A percentile compares a stretch with the other conserved stretches of the same genome.
phyloP scores from a whole-genome alignment of 2,329 filamentous ascomycete genomes.

The Rutstroemia sp. region DNA sequence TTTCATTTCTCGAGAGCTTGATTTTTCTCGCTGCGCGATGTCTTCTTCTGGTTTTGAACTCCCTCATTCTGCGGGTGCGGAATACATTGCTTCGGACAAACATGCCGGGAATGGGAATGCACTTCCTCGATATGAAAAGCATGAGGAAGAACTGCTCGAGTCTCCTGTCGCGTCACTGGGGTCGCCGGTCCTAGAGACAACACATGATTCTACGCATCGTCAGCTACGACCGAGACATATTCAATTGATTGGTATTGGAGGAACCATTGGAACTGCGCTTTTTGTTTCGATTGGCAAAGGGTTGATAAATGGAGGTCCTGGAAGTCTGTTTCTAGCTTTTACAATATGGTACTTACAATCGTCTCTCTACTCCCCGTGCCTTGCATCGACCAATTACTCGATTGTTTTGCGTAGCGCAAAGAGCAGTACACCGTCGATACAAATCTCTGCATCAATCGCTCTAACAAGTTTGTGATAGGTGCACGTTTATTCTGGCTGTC shows the following conservation, averaged over 20 bases:
- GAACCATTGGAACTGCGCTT: constrained; percentile 55
- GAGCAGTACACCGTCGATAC: no score
- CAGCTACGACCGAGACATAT: constrained; percentile 34
- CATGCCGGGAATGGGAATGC: constrained; percentile 6
- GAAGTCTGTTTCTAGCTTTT: constrained; percentile 50
- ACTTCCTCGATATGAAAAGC: constrained; percentile 12
- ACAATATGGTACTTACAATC: constrained; percentile 40
- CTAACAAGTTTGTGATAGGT: constrained; percentile 41
- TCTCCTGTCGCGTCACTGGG: constrained; percentile 10
- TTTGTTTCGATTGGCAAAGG: constrained; percentile 46
- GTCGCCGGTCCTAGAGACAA: constrained; percentile 5
- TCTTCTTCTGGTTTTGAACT: constrained; percentile 17
- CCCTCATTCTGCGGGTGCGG: constrained; percentile 12
- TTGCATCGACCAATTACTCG: no score
- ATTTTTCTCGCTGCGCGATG: constrained; percentile 9
- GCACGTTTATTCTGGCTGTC: constrained; percentile 51
- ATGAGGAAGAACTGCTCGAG: constrained; percentile 17
- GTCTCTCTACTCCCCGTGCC: no score
- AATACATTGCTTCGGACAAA: constrained; percentile 12
- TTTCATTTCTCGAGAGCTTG: background rate
- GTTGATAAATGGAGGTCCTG: constrained; percentile 52
- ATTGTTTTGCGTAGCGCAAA: no score
- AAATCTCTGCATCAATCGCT: background rate
- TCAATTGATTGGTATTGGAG: constrained; percentile 46
- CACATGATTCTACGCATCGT: constrained; percentile 29